Evolutionary conservation across 2,329 filamentous ascomycete genomes (phyloP), one percentile per base, ranked within the genome.

Genomic region (Aspergillus ochraceus): DNA sequence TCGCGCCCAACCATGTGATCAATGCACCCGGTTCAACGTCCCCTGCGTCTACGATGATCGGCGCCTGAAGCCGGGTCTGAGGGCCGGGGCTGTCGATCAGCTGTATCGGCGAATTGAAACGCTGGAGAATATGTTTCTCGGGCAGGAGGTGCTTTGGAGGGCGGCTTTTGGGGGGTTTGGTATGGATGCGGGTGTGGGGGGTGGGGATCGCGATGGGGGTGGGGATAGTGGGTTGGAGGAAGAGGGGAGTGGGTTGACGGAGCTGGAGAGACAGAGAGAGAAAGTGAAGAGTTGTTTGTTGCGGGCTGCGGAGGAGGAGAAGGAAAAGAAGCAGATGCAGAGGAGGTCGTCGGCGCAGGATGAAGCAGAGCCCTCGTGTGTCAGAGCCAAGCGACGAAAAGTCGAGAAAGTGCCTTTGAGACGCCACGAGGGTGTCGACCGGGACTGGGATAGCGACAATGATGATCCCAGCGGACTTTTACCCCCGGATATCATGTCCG

Each of bases 1-100:
- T 26, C 69, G 78, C 22, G 67, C 71, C 29, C 75, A 78, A 52
- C 79, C 79, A 8, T 81, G 80, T 60, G 75, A 77, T 0, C 75
- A 79, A 53, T 81, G 79, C 54, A 62, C 71, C 3, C 65, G 71
- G 39, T 73, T 72, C 60, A 71, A 66, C 32, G 61, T 71, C 6
- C 55, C 68, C 9, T 76, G 74, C 50, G 57, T 74, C 10, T 76
- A 76, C 51, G 73, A 76, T 45, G 68, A 74, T 30, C 59, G 65
- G 6, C 67, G 65, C 22, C 56, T 60, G 29, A 72, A 70, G 30
- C 71, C 74, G 0, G 74, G 74, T 8, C 55, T 76, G 6, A 64
- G 70, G 6, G 67, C 70, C 6, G 74, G 74, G 0, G 72, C 70
- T 1, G 69, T 76, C 11, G 74, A 76, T 39, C 64, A 66, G 19